Evolutionary conservation across 2,329 filamentous ascomycete species (phyloP).

Genomic region (Lachnellula cervina): DNA sequence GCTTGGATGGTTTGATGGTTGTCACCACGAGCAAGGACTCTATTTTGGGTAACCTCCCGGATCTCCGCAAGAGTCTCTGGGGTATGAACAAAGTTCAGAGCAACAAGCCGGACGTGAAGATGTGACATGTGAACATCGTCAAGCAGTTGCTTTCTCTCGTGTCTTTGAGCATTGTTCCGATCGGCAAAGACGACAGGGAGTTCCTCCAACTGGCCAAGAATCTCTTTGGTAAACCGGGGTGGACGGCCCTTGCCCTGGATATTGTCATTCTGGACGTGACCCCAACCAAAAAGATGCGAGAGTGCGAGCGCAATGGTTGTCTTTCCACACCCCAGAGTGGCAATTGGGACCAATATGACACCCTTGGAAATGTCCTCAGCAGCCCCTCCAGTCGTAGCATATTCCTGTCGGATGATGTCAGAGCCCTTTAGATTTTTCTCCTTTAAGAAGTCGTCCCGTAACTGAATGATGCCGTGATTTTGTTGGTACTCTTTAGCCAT

Average conservation of each 20-base stretch:
- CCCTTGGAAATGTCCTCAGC: conserved; percentile 57
- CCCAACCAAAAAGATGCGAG: conserved; percentile 80
- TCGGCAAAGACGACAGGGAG: conserved; percentile 80
- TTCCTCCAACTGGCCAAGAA: conserved; percentile 59
- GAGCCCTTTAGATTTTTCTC: conserved; percentile 81
- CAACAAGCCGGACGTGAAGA: conserved; percentile 67
- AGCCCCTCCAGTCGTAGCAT: conserved; percentile 44
- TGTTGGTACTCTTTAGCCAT: conserved; percentile 69
- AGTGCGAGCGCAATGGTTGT: conserved; percentile 85
- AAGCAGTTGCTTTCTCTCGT: conserved; percentile 84
- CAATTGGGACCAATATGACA: conserved; percentile 82
- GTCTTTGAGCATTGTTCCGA: conserved; percentile 85
- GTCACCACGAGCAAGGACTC: conserved; percentile 81
- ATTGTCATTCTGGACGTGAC: conserved; percentile 95
- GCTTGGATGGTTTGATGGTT: conserved; percentile 98
- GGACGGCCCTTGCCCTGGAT: conserved; percentile 76
- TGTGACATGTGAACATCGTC: conserved; percentile 65
- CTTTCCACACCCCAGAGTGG: conserved; percentile 94
- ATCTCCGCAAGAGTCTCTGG: conserved; percentile 63
- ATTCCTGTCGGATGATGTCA: conserved; percentile 77
- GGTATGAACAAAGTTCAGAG: conserved; percentile 83
- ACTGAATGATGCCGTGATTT: conserved; percentile 91
- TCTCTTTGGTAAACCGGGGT: conserved; percentile 67
- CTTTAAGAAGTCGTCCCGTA: conserved; percentile 82
- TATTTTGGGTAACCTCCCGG: conserved; percentile 66